These are phyloP conservation scores for Grammothele lineata DNA, from an alignment of 768 basidiomycete genomes.

Conservation along the genomic window DNA sequence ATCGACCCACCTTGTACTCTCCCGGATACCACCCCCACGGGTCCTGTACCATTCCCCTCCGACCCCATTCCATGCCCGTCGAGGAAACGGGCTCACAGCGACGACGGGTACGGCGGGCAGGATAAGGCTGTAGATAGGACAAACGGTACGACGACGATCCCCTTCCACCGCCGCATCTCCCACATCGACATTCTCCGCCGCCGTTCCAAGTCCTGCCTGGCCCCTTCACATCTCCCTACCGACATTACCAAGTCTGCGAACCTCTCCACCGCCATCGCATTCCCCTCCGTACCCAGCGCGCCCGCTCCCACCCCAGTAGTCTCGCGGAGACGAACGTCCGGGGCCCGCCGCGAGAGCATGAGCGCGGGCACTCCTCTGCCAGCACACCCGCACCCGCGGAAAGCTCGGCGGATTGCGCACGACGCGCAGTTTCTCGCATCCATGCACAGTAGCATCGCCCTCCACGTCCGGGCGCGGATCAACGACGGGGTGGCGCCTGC, in stretches of 20 bases:
- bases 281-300: not conserved
- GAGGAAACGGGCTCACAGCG: slow-evolving; percentile 9
- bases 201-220: slow-evolving; percentile 28
- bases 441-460: slow-evolving; percentile 32
- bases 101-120: slow-evolving; percentile 9
- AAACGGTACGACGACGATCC: not conserved
- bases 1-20: not conserved
- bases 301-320: not conserved
- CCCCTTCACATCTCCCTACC: slow-evolving; percentile 19
- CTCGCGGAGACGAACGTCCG: not conserved
- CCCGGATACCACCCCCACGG: not conserved
- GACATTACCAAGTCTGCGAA: not conserved
- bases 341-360: slow-evolving; percentile 14
- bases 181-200: slow-evolving; percentile 28
- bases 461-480: slow-evolving; percentile 15
- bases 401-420: slow-evolving; percentile 17
- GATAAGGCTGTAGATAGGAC: slow-evolving; percentile 18
- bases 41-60: slow-evolving; percentile 36
- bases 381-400: slow-evolving; percentile 28
- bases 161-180: slow-evolving; percentile 3
- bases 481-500: not conserved
- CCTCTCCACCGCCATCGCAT: not conserved
- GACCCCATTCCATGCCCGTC: slow-evolving; percentile 20
- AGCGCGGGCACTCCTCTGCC: slow-evolving; percentile 15
- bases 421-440: slow-evolving; percentile 35